Base-by-base conservation (phyloP, 1,139 yeast genomes). In the Arxiozyma bovina region DNA sequence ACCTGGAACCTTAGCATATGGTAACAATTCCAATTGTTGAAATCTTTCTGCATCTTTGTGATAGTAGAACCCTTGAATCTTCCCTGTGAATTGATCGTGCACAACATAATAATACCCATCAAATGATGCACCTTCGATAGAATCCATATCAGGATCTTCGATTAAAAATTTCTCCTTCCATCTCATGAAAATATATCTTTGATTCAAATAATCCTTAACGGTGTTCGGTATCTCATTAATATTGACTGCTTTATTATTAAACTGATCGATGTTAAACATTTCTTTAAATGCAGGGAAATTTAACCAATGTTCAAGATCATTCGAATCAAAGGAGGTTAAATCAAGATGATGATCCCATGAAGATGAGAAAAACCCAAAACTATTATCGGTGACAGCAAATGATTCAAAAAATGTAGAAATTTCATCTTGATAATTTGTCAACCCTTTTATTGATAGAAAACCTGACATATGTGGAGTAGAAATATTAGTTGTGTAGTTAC, bases 91-190 rank as follows among this genome's bases (percentile, higher is more conserved):
- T 62, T 88, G 90, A 68, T 87, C 87, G 64, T 89, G 82, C 47
- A 89, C 89, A 45, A 89, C 81, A 68, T 90, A 91, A 70, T 91
- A 91, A 67, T 89, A 90, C 0, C 98, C 98, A 50, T 90, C 96
- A 68, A 85, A 91, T 7, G 95, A 85, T 0, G 96, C 97, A 21
- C 94, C 95, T 47, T 78, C 77, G 40, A 85, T 80, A 4, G 49
- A n/a, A 84, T 74, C 53, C 81, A 72, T 27, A 23, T 42, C 48
- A 22, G 90, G 82, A 70, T 90, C 96, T 0, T 96, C 96, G 15
- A 87, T 82, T 58, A 90, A 72, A 64, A 88, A 89, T 64, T 83
- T 81, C 68, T 91, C 98, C 70, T 91, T 91, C 97, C 97, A 91
- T 61, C 97, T 77, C 97, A 91, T 91, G 68, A 83, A 91, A 7